These are phyloP conservation scores for Neltuma alba DNA, from an alignment of 306 rosid genomes.

Conservation along the genomic window DNA sequence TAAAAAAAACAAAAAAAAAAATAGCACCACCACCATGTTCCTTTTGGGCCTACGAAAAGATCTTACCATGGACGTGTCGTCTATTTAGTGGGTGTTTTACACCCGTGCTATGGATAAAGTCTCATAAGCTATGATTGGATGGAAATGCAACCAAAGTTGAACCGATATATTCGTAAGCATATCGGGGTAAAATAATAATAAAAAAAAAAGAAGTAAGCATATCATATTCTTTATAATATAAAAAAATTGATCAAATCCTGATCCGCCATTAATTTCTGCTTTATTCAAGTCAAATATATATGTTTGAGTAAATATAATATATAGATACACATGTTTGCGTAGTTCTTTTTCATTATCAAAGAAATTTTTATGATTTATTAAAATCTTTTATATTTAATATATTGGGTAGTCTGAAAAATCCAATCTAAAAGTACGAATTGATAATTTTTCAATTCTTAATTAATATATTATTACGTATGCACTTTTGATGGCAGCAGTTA, in stretches of 20 bases:
- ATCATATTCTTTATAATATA: too few species aligned
- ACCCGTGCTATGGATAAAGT: slow-evolving; percentile 20
- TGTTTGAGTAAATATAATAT: too few species aligned
- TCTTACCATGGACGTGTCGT: neutral
- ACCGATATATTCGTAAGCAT: neutral
- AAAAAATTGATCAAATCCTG: too few species aligned
- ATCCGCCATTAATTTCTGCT: neutral
- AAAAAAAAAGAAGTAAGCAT: too few species aligned
- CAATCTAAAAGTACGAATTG: neutral
- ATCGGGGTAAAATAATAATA: too few species aligned
- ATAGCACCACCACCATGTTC: too few species aligned
- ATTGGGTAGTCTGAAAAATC: too few species aligned
- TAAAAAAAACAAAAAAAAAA: too few species aligned
- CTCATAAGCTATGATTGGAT: slow-evolving; percentile 33
- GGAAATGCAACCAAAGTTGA: slow-evolving; percentile 19
- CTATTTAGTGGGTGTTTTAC: slow-evolving; percentile 29
- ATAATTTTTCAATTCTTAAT: neutral
- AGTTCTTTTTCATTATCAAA: neutral
- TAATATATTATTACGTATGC: neutral
- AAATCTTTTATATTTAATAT: too few species aligned
- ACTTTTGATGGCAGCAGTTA: slow-evolving; percentile 25
- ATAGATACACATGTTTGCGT: too few species aligned
- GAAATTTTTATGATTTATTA: too few species aligned
- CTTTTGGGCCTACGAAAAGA: neutral
- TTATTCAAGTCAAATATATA: too few species aligned